Percentiles rank a stretch among this genome's conserved stretches.
These are phyloP conservation scores for Quercus tomentella DNA, from an alignment of 331 rosid genomes.

Conservation along the genomic window DNA sequence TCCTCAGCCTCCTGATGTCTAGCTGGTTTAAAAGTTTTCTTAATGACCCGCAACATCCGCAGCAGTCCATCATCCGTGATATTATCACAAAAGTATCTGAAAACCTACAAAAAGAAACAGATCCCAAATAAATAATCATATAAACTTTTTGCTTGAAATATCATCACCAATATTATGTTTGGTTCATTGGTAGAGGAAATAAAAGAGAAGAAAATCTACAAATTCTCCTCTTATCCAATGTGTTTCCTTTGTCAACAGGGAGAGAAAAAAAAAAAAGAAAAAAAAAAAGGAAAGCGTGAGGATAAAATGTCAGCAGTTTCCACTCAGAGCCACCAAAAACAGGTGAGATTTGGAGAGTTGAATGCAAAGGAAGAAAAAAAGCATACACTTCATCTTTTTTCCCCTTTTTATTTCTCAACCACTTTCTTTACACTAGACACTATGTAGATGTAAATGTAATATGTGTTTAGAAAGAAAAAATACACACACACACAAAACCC, in stretches of 20 bases:
- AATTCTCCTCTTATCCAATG: background rate
- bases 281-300: background rate
- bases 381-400: background rate
- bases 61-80: slow-evolving; percentile 73
- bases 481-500: background rate
- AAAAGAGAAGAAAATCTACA: background rate
- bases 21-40: slow-evolving; percentile 71
- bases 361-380: background rate
- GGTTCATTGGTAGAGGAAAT: background rate
- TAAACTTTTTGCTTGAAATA: background rate
- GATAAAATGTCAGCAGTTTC: background rate
- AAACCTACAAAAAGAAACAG: slow-evolving; percentile 50
- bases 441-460: background rate
- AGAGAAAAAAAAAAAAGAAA: background rate
- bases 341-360: background rate
- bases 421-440: background rate
- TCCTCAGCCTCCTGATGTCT: slow-evolving; percentile 65
- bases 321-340: background rate
- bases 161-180: background rate
- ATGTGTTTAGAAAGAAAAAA: background rate
- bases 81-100: slow-evolving; percentile 65
- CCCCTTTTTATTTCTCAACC: background rate
- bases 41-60: slow-evolving; percentile 81
- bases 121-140: background rate
- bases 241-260: background rate